Evolutionary conservation across 768 basidiomycete genomes (phyloP), one percentile per base, ranked within the genome.

Genomic region (Tulasnella calospora): DNA sequence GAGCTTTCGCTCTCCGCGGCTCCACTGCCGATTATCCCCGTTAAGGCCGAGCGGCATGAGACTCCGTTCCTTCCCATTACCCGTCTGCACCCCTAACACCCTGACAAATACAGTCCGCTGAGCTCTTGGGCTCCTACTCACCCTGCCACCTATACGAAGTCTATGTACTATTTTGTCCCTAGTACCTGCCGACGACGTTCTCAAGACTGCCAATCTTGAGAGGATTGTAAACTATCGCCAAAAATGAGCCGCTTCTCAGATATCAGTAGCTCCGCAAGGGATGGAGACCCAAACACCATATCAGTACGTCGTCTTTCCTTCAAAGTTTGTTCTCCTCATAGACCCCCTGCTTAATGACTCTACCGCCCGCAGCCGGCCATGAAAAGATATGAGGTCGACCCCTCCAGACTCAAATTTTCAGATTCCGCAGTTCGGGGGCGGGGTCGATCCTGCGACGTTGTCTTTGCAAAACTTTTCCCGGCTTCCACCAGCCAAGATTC

Each of bases 211-310:
- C 27, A 35, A 27, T 27, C 30, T 67, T 67, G 61, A 67, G 61
- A 35, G 30, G 17, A 27, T 27, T 27, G 33, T 30, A 12, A 67
- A 35, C 30, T 27, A 33, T 30, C 61, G 9, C 33, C 61, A 35
- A 57, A 55, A 67, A 67, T 67, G 61, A 67, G 61, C 61, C 61
- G 61, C 30, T 67, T 67, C 27, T 67, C 61, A 17, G 61, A 67
- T 67, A 67, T 67, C n/a, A 67, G 61, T 35, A 35, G 13, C 27
- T 35, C 61, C 5, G 61, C 17, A 13, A 67, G 19, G 33, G 61
- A 67, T 35, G 27, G 15, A 17, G 61, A 67, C 61, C 15, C 13
- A 35, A 67, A 67, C 10, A 67, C 61, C 33, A 67, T 67, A 67
- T 67, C 61, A 17, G 61, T 35, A 15, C 27, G 61, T 67, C 30